A percentile compares a stretch with the other conserved stretches of the same genome.
Conservation (phyloP, 495 filamentous ascomycete species). For the Penicillium angulare region DNA sequence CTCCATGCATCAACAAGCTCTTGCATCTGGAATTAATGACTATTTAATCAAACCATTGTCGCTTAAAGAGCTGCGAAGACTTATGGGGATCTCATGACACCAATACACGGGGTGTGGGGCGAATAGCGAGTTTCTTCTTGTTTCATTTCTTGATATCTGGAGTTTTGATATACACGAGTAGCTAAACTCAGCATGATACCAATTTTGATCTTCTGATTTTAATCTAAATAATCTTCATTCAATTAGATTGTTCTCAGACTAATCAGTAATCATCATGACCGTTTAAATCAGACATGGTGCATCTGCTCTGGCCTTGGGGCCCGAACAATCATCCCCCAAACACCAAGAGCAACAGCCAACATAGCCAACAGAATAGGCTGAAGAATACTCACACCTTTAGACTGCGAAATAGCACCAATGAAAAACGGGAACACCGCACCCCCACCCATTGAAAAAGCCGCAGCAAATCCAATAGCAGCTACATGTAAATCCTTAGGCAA, state of each 20-base stretch:
- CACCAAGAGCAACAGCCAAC: slow-evolving; percentile 17
- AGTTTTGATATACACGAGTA: background rate
- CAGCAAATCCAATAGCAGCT: slow-evolving; percentile 73
- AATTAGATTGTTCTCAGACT: no score
- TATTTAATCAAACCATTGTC: slow-evolving; percentile 52
- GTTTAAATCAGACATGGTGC: slow-evolving; percentile 3
- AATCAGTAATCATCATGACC: no score
- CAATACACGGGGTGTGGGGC: background rate
- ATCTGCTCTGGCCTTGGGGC: slow-evolving; percentile 3
- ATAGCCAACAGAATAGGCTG: slow-evolving; percentile 63
- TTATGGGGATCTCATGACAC: slow-evolving; percentile 34
- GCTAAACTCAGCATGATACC: background rate
- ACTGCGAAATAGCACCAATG: slow-evolving; percentile 70
- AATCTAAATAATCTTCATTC: no score
- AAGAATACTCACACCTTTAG: slow-evolving; percentile 64
- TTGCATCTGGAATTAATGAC: slow-evolving; percentile 43
- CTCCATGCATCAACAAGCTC: slow-evolving; percentile 40
- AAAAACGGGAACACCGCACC: slow-evolving; percentile 72
- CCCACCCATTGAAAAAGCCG: slow-evolving; percentile 70
- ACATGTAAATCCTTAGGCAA: slow-evolving; percentile 73
- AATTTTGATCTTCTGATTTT: background rate
- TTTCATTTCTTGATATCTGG: background rate
- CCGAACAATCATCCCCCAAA: slow-evolving; percentile 17
- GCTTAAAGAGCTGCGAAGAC: slow-evolving; percentile 37
- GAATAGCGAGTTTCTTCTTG: background rate